Percentiles rank a stretch among this genome's conserved stretches.
phyloP scores from a whole-genome alignment of 768 basidiomycete genomes.

The Trametes gibbosa region DNA sequence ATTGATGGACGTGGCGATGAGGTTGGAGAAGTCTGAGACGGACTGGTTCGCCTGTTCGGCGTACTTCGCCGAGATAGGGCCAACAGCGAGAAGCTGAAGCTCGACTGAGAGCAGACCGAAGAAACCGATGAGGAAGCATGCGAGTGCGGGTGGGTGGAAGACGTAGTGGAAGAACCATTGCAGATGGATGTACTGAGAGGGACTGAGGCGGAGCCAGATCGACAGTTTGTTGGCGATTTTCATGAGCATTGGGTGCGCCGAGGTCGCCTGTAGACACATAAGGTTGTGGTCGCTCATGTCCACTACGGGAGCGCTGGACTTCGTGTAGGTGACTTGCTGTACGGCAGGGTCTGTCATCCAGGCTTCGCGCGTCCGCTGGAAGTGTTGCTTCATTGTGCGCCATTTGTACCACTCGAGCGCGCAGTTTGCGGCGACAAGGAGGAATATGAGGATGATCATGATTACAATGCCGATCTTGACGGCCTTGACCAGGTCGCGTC shows the following conservation, averaged over 20 bases:
- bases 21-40: constrained; percentile 61
- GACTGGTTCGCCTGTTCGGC: constrained; percentile 58
- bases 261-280: constrained; percentile 66
- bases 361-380: constrained; percentile 70
- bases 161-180: constrained; percentile 92
- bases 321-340: constrained; percentile 37
- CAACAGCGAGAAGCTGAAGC: constrained; percentile 79
- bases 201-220: constrained; percentile 49
- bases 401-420: constrained; percentile 89
- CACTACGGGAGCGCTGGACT: constrained; percentile 45
- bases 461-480: constrained; percentile 79
- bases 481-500: constrained; percentile 71
- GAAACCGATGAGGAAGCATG: constrained; percentile 90
- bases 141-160: constrained; percentile 86
- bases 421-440: constrained; percentile 73
- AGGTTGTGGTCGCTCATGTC: constrained; percentile 74
- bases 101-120: constrained; percentile 86
- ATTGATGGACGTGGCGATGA: constrained; percentile 77
- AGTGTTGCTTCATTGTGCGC: constrained; percentile 62
- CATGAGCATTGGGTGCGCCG: constrained; percentile 71
- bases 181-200: constrained; percentile 62
- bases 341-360: constrained; percentile 74
- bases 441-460: constrained; percentile 64
- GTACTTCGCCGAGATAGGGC: constrained; percentile 70
- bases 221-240: constrained; percentile 58